A percentile compares a stretch with the other conserved stretches of the same genome.
These are phyloP conservation scores for Xylaria sp. DNA, from an alignment of 2,329 filamentous ascomycete genomes.

Conservation along the genomic window DNA sequence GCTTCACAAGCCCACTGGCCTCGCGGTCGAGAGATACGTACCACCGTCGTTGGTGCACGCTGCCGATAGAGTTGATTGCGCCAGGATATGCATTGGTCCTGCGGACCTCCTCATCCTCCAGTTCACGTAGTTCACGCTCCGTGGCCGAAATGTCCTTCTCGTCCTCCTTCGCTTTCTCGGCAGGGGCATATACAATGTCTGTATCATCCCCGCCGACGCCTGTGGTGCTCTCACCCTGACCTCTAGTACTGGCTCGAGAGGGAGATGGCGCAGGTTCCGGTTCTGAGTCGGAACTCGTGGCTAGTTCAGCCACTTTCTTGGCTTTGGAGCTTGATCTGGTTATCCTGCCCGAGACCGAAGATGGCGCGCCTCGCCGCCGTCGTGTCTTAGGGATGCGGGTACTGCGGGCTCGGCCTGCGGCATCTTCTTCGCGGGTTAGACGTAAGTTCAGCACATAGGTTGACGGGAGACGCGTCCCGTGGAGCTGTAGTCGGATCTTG, in stretches of 20 bases:
- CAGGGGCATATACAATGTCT: conserved; percentile 40
- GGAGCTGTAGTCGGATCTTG: conserved; percentile 67
- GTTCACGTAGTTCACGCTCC: conserved; percentile 57
- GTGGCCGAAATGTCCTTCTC: conserved; percentile 50
- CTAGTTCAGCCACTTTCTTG: conserved; percentile 23
- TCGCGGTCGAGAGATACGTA: conserved; percentile 70
- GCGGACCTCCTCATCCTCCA: conserved; percentile 65
- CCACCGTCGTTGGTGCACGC: conserved; percentile 75
- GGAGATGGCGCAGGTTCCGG: not conserved
- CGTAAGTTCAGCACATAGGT: conserved; percentile 66
- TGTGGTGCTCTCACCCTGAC: not conserved
- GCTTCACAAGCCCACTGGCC: conserved; percentile 66
- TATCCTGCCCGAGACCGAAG: conserved; percentile 20
- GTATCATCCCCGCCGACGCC: conserved; percentile 31
- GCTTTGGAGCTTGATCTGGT: conserved; percentile 30
- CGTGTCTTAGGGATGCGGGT: conserved; percentile 41
- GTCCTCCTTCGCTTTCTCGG: conserved; percentile 31
- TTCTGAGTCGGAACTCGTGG: conserved; percentile 40
- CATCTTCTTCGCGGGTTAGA: conserved; percentile 59
- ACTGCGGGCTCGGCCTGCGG: conserved; percentile 45
- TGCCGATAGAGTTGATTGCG: conserved; percentile 72
- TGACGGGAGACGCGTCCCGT: conserved; percentile 64
- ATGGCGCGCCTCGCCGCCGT: conserved; percentile 44
- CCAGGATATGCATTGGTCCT: conserved; percentile 73
- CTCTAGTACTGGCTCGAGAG: not conserved